Percentiles rank a stretch among this genome's conserved stretches.
Evolutionary conservation across 768 basidiomycete genomes (phyloP).

Genomic region (Amanita molliuscula): DNA sequence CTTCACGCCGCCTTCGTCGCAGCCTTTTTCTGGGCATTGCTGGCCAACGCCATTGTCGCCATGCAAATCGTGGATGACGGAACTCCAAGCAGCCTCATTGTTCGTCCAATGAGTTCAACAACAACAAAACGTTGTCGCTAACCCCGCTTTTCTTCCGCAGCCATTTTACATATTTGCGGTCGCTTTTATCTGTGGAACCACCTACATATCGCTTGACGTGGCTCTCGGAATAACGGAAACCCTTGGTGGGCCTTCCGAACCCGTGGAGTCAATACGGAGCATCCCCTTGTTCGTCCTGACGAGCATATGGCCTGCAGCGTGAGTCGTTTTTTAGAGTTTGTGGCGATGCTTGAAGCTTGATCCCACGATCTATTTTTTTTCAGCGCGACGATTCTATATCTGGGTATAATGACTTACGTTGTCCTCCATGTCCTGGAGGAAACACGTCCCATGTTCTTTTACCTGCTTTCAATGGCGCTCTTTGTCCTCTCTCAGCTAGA

Average conservation of each 20-base stretch:
- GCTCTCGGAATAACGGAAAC: conserved; percentile 49
- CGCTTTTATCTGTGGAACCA: conserved; percentile 55
- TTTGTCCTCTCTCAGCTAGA: conserved; percentile 77
- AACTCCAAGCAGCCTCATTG: conserved; percentile 57
- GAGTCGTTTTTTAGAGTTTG: conserved; percentile 18
- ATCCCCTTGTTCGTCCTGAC: conserved; percentile 63
- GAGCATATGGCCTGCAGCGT: conserved; percentile 72
- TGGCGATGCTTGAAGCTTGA: neutral
- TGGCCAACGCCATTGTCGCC: conserved; percentile 68
- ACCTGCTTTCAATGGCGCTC: conserved; percentile 58
- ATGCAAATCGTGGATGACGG: conserved; percentile 95
- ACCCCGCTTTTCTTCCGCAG: conserved; percentile 23
- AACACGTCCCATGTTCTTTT: conserved; percentile 70
- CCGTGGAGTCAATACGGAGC: conserved; percentile 41
- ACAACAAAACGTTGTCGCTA: neutral
- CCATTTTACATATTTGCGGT: conserved; percentile 49
- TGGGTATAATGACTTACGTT: conserved; percentile 71
- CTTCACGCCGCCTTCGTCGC: conserved; percentile 74
- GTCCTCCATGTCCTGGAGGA: conserved; percentile 71
- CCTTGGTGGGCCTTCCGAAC: conserved; percentile 40
- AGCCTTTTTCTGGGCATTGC: conserved; percentile 68
- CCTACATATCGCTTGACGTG: conserved; percentile 73
- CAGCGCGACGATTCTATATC: conserved; percentile 37
- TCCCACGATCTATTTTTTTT: neutral
- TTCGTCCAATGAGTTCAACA: conserved; percentile 21